Evolutionary conservation across 140 eudicot genomes (phyloP).

Genomic region (Flaveria floridana): DNA sequence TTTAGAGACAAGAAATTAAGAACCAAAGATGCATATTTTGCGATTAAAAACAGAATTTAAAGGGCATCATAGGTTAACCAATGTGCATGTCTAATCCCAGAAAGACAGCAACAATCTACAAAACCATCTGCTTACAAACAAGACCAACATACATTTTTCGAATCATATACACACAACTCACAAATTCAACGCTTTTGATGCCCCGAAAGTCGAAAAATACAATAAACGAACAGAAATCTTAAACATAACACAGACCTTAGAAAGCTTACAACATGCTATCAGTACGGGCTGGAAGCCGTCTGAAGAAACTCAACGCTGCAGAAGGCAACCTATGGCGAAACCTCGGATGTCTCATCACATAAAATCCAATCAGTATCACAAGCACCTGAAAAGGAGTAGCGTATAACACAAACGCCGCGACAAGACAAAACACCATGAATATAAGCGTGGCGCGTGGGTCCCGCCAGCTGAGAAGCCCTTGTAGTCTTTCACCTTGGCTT

Average conservation of each 20-base stretch:
- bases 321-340: conserved; percentile 76
- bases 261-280: conserved; percentile 62
- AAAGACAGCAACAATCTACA: conserved; percentile 22
- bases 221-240: not conserved
- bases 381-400: conserved; percentile 71
- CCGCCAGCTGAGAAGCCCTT: conserved; percentile 88
- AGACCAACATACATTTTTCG: conserved; percentile 16
- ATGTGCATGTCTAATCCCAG: conserved; percentile 20
- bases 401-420: conserved; percentile 71
- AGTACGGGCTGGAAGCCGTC: conserved; percentile 74
- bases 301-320: conserved; percentile 69
- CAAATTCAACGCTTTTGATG: conserved; percentile 19
- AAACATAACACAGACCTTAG: not conserved
- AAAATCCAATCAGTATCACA: conserved; percentile 48
- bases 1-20: no score
- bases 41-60: not conserved
- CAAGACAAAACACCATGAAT: conserved; percentile 62
- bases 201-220: not conserved
- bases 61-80: not conserved
- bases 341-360: conserved; percentile 89
- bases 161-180: conserved; percentile 21
- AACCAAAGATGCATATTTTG: not conserved
- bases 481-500: conserved; percentile 82
- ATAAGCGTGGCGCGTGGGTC: conserved; percentile 86
- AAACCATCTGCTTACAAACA: conserved; percentile 32